Percentiles rank a stretch among this genome's conserved stretches.
phyloP scores from a whole-genome alignment of 768 basidiomycete species.

The Boletales sp. region DNA sequence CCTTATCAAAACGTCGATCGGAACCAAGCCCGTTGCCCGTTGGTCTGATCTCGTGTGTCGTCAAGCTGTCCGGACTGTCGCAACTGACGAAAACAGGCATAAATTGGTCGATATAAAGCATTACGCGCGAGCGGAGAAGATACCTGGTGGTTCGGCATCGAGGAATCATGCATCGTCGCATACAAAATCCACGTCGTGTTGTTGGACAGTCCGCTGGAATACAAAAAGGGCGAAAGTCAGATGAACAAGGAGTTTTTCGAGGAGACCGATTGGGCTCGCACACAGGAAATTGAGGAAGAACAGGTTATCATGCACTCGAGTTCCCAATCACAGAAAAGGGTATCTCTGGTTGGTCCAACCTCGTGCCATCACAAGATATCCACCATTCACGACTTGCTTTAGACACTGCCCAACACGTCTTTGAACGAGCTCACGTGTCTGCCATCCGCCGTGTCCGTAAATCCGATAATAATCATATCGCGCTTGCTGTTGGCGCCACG shows the following conservation, averaged over 20 bases:
- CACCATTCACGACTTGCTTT: background rate
- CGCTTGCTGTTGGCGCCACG: slow-evolving; percentile 90
- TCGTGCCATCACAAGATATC: background rate
- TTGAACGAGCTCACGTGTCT: slow-evolving; percentile 85
- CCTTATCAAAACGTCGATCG: slow-evolving; percentile 97
- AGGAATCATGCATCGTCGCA: slow-evolving; percentile 91
- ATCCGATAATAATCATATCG: slow-evolving; percentile 98
- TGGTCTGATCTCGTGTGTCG: slow-evolving; percentile 98
- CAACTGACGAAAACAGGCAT: slow-evolving; percentile 68
- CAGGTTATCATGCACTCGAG: slow-evolving; percentile 84
- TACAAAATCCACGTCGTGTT: slow-evolving; percentile 87
- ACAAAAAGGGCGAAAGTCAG: slow-evolving; percentile 98
- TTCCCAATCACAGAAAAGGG: slow-evolving; percentile 99
- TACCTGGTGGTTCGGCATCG: slow-evolving; percentile 98
- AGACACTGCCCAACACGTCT: slow-evolving; percentile 93
- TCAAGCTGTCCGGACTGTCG: slow-evolving; percentile 87
- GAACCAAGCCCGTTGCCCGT: slow-evolving; percentile 94
- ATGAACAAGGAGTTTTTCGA: slow-evolving; percentile 98
- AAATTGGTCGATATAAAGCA: slow-evolving; percentile 98
- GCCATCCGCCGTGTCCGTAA: slow-evolving; percentile 96
- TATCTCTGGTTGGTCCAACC: slow-evolving; percentile 72
- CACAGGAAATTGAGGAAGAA: slow-evolving; percentile 95
- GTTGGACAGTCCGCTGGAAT: slow-evolving; percentile 93
- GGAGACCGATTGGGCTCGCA: slow-evolving; percentile 89
- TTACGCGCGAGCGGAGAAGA: slow-evolving; percentile 95